Evolutionary conservation across 805 yeast genomes (phyloP), one percentile per base, ranked within the genome.

Genomic region (Wickerhamomyces canadensis): DNA sequence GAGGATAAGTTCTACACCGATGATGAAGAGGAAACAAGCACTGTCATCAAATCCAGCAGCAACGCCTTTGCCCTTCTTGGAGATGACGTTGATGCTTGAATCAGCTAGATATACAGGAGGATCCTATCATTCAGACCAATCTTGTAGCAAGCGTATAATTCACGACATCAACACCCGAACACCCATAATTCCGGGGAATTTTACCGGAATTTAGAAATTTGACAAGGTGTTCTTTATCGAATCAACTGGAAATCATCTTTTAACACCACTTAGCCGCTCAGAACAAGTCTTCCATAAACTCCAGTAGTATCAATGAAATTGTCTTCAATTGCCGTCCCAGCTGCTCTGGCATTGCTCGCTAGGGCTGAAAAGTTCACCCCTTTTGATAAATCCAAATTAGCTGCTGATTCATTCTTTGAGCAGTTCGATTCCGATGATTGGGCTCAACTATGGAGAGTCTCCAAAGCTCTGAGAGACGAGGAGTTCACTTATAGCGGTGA

Each of bases 401-500:
- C 62, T 6, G 34, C 54, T 1, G 68, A 67, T 14, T 66, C 84
- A 3, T 74, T 79, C 52, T 78, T 79, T 48, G 93, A 84, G 57
- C 84, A 80, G 49, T 84, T 84, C 36, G 64, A 58, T 32, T 61
- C 62, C 37, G 52, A 54, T 23, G 61, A 60, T 18, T 57, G 65
- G 47, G 58, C 55, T 13, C 52, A 55, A 15, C 55, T 67, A 37
- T 82, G 89, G 89, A 65, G 63, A 41, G 66, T 72, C n/a, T 84
- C 95, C 13, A 62, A 67, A 48, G 75, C 75, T 8, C 62, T 57
- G 45, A 72, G 68, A 45, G 72, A 68, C 38, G 78, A 71, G 24
- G 76, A 72, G 48, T 69, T 72, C 47, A 54, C 78, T 3, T 86
- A 83, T 54, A 69, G 58, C 23, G 96, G 96, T 16, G 62, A 75